These are phyloP conservation scores for Candida sp. DNA, from an alignment of 1,139 yeast species.

Conservation along the genomic window DNA sequence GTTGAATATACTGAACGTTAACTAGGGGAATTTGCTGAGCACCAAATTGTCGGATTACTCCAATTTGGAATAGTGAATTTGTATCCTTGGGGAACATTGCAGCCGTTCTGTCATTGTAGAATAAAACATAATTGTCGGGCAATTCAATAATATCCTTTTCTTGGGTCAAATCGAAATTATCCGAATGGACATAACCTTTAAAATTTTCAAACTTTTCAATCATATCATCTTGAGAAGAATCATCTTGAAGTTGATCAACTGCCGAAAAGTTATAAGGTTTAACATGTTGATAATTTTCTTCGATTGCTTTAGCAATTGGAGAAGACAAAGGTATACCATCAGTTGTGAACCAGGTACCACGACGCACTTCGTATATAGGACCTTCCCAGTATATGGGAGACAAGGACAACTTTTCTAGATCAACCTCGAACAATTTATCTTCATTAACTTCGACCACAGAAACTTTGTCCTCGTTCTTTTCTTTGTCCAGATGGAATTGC, in stretches of 20 bases:
- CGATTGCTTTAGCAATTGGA: slow-evolving; percentile 55
- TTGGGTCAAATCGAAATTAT: slow-evolving; percentile 12
- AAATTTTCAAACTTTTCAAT: slow-evolving; percentile 19
- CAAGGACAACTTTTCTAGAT: slow-evolving; percentile 50
- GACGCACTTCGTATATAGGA: slow-evolving; percentile 74
- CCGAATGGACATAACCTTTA: slow-evolving; percentile 3
- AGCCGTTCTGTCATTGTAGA: slow-evolving; percentile 29
- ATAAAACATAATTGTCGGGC: slow-evolving; percentile 29
- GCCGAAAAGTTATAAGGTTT: slow-evolving; percentile 27
- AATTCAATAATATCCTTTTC: slow-evolving; percentile 30
- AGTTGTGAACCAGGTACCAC: slow-evolving; percentile 81
- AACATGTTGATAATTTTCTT: slow-evolving; percentile 42
- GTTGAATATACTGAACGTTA: slow-evolving; percentile 32
- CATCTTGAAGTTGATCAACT: slow-evolving; percentile 8
- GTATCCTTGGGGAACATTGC: slow-evolving; percentile 35
- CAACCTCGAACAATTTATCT: slow-evolving; percentile 75
- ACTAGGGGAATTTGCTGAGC: slow-evolving; percentile 27
- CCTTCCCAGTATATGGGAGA: slow-evolving; percentile 89
- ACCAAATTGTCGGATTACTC: slow-evolving; percentile 37
- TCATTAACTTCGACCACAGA: slow-evolving; percentile 62
- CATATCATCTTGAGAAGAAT: slow-evolving; percentile 13
- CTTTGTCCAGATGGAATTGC: slow-evolving; percentile 7
- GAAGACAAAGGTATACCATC: slow-evolving; percentile 59
- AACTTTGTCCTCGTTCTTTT: neutral
- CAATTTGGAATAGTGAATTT: slow-evolving; percentile 32